Percentiles rank a stretch among this genome's conserved stretches.
These are phyloP conservation scores for Trichoderma sp. DNA, from an alignment of 2,329 filamentous ascomycete species.

Conservation along the genomic window DNA sequence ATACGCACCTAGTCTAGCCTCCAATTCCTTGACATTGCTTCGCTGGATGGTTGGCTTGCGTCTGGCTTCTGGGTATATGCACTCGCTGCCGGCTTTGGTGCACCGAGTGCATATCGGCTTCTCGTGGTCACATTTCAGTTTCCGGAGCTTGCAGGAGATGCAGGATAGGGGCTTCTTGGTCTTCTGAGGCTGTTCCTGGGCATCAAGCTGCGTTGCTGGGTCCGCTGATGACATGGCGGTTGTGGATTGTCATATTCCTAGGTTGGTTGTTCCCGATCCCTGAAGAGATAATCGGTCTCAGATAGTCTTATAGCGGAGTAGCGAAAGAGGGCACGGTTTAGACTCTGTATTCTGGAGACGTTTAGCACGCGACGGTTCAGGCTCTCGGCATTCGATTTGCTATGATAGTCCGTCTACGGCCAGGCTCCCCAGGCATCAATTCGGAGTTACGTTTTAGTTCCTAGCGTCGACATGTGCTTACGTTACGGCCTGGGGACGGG, in stretches of 20 bases:
- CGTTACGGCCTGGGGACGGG: background rate
- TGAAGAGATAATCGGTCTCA: background rate
- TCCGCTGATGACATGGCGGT: conserved; percentile 6
- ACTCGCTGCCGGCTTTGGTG: conserved; percentile 70
- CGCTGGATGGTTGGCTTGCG: conserved; percentile 87
- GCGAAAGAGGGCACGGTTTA: background rate
- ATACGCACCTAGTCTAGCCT: conserved; percentile 74
- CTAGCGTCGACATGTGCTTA: background rate
- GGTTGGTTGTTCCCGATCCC: too few relatives aligned
- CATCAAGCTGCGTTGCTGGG: background rate
- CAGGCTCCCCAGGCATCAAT: background rate
- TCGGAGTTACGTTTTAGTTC: background rate
- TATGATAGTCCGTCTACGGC: background rate
- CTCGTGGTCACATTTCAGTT: conserved; percentile 81
- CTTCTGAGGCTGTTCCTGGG: background rate
- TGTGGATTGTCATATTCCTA: background rate
- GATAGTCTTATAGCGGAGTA: background rate
- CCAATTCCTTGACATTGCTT: conserved; percentile 86
- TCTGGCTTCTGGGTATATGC: conserved; percentile 84
- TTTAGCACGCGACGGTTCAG: background rate
- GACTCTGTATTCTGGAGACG: background rate
- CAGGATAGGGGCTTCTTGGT: conserved; percentile 67
- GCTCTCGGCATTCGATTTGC: background rate
- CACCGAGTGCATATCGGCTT: conserved; percentile 82
- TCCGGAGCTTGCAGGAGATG: conserved; percentile 78